These are phyloP conservation scores for Aspergillus novoparasiticus DNA, from an alignment of 2,329 filamentous ascomycete genomes.

Conservation along the genomic window DNA sequence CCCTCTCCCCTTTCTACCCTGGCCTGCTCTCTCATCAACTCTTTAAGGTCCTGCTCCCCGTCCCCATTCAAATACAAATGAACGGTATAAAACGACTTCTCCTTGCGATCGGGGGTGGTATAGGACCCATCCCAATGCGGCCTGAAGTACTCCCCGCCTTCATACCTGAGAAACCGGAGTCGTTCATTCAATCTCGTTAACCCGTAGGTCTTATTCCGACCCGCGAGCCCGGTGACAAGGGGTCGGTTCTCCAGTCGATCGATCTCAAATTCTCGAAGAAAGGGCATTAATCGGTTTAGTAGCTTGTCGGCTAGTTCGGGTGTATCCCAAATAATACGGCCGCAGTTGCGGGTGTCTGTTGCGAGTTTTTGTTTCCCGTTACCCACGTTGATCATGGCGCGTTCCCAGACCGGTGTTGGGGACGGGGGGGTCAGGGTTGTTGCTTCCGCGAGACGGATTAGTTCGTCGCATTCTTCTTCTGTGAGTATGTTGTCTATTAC, in stretches of 20 bases:
- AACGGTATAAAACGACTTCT: conserved; percentile 57
- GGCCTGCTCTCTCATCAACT: conserved; percentile 27
- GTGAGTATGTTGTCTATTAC: conserved; percentile 67
- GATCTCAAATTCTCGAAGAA: conserved; percentile 52
- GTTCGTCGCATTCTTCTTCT: conserved; percentile 62
- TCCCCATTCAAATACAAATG: conserved; percentile 59
- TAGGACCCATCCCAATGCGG: conserved; percentile 71
- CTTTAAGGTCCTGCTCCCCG: conserved; percentile 36
- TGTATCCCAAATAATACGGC: conserved; percentile 76
- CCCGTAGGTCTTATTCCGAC: conserved; percentile 41
- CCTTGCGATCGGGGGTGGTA: conserved; percentile 55
- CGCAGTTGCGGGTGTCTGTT: conserved; percentile 66
- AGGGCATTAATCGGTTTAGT: conserved; percentile 58
- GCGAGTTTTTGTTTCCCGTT: conserved; percentile 60
- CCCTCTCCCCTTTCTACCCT: conserved; percentile 15
- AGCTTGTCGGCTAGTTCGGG: conserved; percentile 63
- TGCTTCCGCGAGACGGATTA: conserved; percentile 57
- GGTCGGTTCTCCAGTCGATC: conserved; percentile 42
- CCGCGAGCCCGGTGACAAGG: conserved; percentile 48
- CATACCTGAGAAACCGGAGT: conserved; percentile 75
- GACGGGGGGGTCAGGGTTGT: conserved; percentile 30
- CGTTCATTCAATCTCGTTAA: conserved; percentile 65
- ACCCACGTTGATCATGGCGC: conserved; percentile 70
- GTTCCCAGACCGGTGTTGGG: conserved; percentile 57
- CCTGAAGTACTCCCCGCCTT: conserved; percentile 71